Evolutionary conservation across 352 stramenopile genomes (phyloP), one percentile per base, ranked within the genome.

Genomic region (Phytophthora chlamydospora): DNA sequence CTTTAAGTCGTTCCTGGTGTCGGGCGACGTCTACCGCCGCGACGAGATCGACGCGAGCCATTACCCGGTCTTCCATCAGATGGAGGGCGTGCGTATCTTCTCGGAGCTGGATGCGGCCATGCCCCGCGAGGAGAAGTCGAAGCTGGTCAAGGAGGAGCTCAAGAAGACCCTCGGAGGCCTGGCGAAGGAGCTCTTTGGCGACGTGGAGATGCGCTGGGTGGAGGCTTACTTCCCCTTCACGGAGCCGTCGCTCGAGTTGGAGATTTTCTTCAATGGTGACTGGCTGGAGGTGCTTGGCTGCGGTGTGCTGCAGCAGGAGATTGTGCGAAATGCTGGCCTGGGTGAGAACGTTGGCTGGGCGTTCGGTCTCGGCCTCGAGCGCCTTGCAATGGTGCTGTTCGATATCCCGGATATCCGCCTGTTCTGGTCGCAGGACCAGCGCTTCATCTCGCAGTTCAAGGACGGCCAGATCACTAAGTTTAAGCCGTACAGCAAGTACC

Each of bases 191-290:
- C 79, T 99, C 0, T 97, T 96, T 17, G 90, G 90, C 21, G 65
- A 93, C 13, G 95, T 98, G 0, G 83, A 99, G 73, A 99, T 98
- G 83, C 86, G 96, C 52, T 99, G 97, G 97, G 88, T 98, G 2
- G 97, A 99, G 31, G 96, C 94, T 10, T 99, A 99, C 75, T 99
- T 99, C 74, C 98, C 98, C 4, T 99, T 99, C 75, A 99, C 98
- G 17, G 83, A 98, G 31, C 97, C 97, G 14, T 99, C 94, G 33
- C 89, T 98, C 34, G 98, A 99, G 81, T 82, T 99, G 9, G 98
- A 99, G 81, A 98, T 99, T 57, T 97, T 93, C 57, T 98, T 98
- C 73, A 91, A 99, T 47, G 83, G 86, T 21, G 92, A 99, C 64
- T 99, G 98, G 98, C 76, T 99, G 7, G 98, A 99, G 71, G 97